Evolutionary conservation across 495 filamentous ascomycete genomes (phyloP), one percentile per base, ranked within the genome.

Genomic region (Aspergillus carlsbadensis): DNA sequence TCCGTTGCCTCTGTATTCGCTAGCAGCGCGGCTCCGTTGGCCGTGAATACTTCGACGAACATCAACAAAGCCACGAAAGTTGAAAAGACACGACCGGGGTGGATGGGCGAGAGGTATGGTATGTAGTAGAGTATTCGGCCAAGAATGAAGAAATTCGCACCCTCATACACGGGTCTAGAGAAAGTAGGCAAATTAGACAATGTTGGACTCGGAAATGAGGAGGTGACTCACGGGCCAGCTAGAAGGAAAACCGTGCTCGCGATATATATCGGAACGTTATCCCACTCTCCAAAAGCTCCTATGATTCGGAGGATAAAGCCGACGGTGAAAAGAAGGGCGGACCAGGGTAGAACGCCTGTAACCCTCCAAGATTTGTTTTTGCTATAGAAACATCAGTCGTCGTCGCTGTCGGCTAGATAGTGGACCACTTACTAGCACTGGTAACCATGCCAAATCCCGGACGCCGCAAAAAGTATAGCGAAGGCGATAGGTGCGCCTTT

Each of bases 111-210:
- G 57, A 86, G 80, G 58, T 91, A 87, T 0, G 90, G 90, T 29
- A 89, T 83, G 70, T 90, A 91, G 71, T 87, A 90, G 4, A 94
- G 77, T 45, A 88, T 82, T 6, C 89, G 85, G 21, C 87, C 89
- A 18, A 93, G 82, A 50, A 86, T 81, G 60, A 89, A 79, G 69
- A 91, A 94, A 66, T 94, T 89, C 24, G 83, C 79, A 0, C 85
- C 81, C 59, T 89, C 86, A 57, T 88, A 88, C 42, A 92, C 70
- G 6, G 89, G 89, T 6, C 86, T 88, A 11, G 24, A 43, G 1
- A 42, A 2, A 11, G 29, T 26, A 43, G 40, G 17, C 2, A 42
- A 2, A 11, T 37, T 26, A 43, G 40, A 26, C 11, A 24, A 8
- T 22, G 40, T 42, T 7, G 20, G 24, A 11, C 15, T 24, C 4